A percentile compares a stretch with the other conserved stretches of the same genome.
Conservation (phyloP, 257 asterid genomes). For the Rubia yunnanensis region DNA sequence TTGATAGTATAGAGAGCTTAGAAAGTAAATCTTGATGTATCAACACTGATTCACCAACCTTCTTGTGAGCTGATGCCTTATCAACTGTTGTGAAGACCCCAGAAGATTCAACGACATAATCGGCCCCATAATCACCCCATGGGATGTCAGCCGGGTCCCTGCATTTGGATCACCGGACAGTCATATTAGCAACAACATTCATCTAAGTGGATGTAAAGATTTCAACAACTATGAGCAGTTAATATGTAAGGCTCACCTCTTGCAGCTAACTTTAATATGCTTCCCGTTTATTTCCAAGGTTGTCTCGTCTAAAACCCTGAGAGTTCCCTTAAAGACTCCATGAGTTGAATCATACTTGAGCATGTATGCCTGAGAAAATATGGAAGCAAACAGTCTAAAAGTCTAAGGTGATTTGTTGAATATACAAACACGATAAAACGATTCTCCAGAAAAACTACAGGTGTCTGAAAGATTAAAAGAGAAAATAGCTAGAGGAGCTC, state of each 20-base stretch:
- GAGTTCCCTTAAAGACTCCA: constrained; percentile 68
- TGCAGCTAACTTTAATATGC: constrained; percentile 58
- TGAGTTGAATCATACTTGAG: constrained; percentile 96
- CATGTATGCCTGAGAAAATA: constrained; percentile 80
- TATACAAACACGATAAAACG: not conserved
- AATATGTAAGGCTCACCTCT: constrained; percentile 40
- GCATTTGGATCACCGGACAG: constrained; percentile 3
- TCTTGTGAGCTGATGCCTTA: constrained; percentile 83
- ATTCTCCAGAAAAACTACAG: not conserved
- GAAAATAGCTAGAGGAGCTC: not conserved
- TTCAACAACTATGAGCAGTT: not conserved
- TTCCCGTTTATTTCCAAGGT: constrained; percentile 93
- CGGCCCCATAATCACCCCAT: constrained; percentile 95
- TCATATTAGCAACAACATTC: not conserved
- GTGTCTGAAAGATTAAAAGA: not conserved
- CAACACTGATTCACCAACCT: constrained; percentile 30
- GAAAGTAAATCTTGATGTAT: not conserved
- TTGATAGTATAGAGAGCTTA: not conserved
- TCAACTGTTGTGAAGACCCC: constrained; percentile 84
- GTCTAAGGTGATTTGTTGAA: not conserved
- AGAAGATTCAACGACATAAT: constrained; percentile 86
- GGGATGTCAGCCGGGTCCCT: constrained; percentile 95
- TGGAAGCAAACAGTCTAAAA: not conserved
- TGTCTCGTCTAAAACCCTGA: constrained; percentile 65
- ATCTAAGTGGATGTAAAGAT: not conserved